These are phyloP conservation scores for Leccinum imitatum DNA, from an alignment of 768 basidiomycete species.

Conservation along the genomic window DNA sequence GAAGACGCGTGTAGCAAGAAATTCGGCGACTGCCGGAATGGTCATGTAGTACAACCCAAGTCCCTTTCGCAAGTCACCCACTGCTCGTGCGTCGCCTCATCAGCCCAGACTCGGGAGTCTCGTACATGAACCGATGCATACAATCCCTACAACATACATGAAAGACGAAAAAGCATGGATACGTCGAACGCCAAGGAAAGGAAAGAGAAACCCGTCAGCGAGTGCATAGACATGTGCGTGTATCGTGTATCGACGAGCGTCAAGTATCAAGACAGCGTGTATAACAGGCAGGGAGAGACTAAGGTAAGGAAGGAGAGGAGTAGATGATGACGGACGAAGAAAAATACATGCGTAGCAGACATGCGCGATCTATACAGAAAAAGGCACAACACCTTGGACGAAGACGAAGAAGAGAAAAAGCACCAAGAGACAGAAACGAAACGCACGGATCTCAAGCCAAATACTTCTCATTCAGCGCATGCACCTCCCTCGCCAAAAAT, in stretches of 20 bases:
- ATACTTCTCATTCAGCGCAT: slow-evolving; percentile 85
- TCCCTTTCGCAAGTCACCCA: too few species aligned
- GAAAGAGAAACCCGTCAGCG: background rate
- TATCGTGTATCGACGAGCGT: background rate
- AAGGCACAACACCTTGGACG: background rate
- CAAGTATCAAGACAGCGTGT: background rate
- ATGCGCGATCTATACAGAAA: background rate
- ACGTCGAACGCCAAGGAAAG: background rate
- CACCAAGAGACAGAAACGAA: background rate
- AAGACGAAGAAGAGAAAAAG: background rate
- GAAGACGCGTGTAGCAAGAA: too few species aligned
- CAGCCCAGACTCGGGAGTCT: too few species aligned
- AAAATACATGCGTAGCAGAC: too few species aligned
- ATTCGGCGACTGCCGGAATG: too few species aligned
- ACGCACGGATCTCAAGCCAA: slow-evolving; percentile 36
- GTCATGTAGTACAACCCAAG: too few species aligned
- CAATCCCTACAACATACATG: background rate
- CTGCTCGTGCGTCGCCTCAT: too few species aligned
- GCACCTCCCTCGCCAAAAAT: slow-evolving; percentile 81
- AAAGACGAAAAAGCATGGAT: background rate
- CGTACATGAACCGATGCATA: background rate
- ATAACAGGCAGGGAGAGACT: background rate
- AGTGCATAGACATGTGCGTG: background rate
- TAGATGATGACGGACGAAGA: background rate
- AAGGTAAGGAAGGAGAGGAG: background rate